phyloP scores from a whole-genome alignment of 208 protist species.

The Leishmania turanica region DNA sequence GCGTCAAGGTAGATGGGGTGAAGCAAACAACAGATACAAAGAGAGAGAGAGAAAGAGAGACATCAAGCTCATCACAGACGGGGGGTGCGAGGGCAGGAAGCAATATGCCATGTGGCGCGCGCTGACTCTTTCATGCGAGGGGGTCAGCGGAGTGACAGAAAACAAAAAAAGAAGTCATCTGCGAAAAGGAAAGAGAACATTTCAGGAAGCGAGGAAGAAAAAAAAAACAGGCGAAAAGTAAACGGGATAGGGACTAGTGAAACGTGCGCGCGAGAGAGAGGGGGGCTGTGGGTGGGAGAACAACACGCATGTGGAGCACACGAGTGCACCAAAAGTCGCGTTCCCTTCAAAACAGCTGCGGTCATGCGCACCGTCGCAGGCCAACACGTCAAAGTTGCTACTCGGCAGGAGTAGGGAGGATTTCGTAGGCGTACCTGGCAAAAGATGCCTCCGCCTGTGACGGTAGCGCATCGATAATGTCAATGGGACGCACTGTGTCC shows the following conservation, averaged over 20 bases:
- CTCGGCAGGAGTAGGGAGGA: constrained; percentile 20
- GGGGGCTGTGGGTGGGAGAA: neutral
- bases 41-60: neutral
- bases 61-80: neutral
- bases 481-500: neutral
- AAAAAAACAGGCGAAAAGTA: neutral
- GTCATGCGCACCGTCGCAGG: neutral
- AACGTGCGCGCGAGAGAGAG: neutral
- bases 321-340: neutral
- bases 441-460: constrained; percentile 74
- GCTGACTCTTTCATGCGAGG: neutral
- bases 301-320: neutral
- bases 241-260: neutral
- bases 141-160: neutral
- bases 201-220: neutral
- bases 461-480: constrained; percentile 60
- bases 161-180: neutral
- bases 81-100: neutral
- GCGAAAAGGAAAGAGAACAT: neutral
- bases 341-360: neutral
- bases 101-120: neutral
- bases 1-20: neutral
- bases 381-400: neutral
- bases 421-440: constrained; percentile 48
- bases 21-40: too few species aligned